Conservation (phyloP, 116 monocot genomes). For the Papilionanthe hybrid region DNA sequence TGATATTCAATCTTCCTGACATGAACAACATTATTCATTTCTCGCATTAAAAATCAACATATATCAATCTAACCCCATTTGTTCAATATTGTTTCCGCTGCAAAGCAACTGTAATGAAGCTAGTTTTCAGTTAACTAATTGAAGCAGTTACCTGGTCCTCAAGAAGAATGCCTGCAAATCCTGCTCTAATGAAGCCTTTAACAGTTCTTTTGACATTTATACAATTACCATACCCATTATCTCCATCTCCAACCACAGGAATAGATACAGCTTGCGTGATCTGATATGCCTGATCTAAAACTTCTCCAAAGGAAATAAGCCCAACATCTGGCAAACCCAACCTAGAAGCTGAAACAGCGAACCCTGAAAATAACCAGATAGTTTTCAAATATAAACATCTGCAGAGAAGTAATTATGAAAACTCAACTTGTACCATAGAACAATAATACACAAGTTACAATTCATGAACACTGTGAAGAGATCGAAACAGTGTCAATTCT, state of each 20-base stretch:
- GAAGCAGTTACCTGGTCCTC: slow-evolving; percentile 77
- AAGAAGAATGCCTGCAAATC: slow-evolving; percentile 95
- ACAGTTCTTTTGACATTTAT: slow-evolving; percentile 94
- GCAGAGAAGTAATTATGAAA: neutral
- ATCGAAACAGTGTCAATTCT: neutral
- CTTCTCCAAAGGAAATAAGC: slow-evolving; percentile 93
- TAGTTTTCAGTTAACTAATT: neutral
- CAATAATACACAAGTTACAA: neutral
- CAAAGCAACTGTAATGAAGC: too few species aligned
- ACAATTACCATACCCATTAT: slow-evolving; percentile 86
- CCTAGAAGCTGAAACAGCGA: slow-evolving; percentile 73
- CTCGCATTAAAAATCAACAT: too few species aligned
- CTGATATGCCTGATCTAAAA: slow-evolving; percentile 76
- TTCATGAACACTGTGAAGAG: neutral
- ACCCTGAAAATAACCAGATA: slow-evolving; percentile 40
- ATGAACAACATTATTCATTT: too few species aligned
- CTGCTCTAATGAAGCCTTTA: slow-evolving; percentile 87
- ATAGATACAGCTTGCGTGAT: slow-evolving; percentile 93
- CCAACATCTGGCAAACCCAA: slow-evolving; percentile 90
- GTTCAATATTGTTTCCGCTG: too few species aligned
- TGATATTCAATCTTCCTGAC: too few species aligned
- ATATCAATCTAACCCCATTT: too few species aligned
- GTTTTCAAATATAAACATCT: neutral
- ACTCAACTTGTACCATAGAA: neutral
- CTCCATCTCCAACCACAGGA: slow-evolving; percentile 93